phyloP scores from a whole-genome alignment of 805 yeast species.

The Starmera caribaea region DNA sequence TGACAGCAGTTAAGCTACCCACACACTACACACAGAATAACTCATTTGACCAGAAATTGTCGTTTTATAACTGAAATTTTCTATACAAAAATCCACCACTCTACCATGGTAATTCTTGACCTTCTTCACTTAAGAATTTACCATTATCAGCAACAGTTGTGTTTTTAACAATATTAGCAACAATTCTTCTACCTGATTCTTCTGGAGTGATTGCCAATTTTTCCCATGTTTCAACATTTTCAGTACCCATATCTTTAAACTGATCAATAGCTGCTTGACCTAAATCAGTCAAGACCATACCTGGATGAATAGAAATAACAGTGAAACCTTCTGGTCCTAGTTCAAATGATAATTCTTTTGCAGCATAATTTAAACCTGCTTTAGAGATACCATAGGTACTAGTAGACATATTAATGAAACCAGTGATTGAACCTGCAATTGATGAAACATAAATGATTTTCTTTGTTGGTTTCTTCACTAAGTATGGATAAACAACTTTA shows the following conservation, averaged over 20 bases:
- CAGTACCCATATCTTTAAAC: not conserved
- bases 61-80: no score
- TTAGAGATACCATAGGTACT: constrained; percentile 21
- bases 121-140: not conserved
- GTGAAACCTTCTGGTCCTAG: constrained; percentile 8
- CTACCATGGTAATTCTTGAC: not conserved
- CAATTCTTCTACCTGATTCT: not conserved
- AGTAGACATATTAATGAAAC: constrained; percentile 2
- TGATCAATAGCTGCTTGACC: not conserved
- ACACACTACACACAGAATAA: no score
- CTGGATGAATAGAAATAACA: constrained; percentile 12
- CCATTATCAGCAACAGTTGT: not conserved
- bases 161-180: not conserved
- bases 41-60: no score
- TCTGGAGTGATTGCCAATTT: not conserved
- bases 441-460: constrained; percentile 15
- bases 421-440: constrained; percentile 13
- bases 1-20: no score
- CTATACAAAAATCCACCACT: not conserved
- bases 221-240: not conserved
- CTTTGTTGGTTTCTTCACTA: constrained; percentile 9
- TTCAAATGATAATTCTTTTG: constrained; percentile 11
- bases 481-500: constrained; percentile 13
- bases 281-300: constrained; percentile 2
- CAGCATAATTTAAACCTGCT: constrained; percentile 19